These are phyloP conservation scores for Echeveria elegans DNA, from an alignment of 164 flowering plant genomes.

Conservation along the genomic window DNA sequence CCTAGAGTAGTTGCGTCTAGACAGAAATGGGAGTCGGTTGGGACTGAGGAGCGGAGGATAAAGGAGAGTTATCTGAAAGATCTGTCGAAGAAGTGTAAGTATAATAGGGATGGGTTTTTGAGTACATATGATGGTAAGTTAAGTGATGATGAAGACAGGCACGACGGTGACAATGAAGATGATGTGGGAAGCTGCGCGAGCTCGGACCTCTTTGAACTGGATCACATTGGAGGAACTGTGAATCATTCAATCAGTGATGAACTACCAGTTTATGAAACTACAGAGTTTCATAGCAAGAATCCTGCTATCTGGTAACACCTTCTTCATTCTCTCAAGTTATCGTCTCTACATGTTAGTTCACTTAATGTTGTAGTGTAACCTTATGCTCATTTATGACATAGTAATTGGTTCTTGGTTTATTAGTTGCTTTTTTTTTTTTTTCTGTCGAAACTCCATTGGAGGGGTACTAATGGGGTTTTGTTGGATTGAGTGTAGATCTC, in stretches of 20 bases:
- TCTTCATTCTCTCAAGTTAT: background rate
- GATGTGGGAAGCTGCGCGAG: slow-evolving; percentile 77
- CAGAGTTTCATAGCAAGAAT: slow-evolving; percentile 34
- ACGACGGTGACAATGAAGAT: slow-evolving; percentile 43
- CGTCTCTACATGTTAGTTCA: background rate
- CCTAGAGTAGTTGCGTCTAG: background rate
- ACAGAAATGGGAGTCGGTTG: background rate
- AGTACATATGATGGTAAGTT: slow-evolving; percentile 20
- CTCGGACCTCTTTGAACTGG: slow-evolving; percentile 90
- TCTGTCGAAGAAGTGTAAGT: slow-evolving; percentile 15
- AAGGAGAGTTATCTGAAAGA: background rate
- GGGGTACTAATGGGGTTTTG: too few relatives aligned
- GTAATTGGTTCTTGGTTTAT: background rate
- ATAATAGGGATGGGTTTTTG: slow-evolving; percentile 15
- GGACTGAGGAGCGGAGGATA: background rate
- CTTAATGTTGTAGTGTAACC: background rate
- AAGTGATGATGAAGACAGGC: slow-evolving; percentile 8
- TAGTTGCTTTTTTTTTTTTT: background rate
- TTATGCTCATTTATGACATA: background rate
- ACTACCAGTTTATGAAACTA: slow-evolving; percentile 87
- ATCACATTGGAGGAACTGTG: slow-evolving; percentile 57
- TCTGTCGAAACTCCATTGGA: background rate
- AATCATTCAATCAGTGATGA: slow-evolving; percentile 61
- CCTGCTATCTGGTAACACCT: slow-evolving; percentile 4
- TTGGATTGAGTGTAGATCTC: background rate